These are phyloP conservation scores for Cercospora canescens DNA, from an alignment of 2,329 filamentous ascomycete species.

Conservation along the genomic window DNA sequence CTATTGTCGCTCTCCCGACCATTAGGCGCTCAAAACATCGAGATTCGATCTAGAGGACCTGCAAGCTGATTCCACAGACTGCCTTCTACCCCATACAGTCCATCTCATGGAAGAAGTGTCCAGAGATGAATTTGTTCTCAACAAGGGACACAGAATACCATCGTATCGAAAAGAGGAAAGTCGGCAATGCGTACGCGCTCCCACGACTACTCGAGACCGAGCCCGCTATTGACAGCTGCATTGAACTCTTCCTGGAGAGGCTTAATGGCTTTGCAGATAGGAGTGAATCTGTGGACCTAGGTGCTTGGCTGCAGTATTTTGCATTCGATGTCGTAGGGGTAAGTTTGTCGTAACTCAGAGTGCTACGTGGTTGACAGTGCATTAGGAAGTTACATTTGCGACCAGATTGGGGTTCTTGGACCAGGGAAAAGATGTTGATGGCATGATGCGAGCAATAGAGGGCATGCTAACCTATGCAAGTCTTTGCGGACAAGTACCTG, in stretches of 20 bases:
- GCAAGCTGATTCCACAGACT: not conserved
- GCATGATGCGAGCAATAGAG: not conserved
- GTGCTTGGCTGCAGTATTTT: not conserved
- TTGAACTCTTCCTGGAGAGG: not conserved
- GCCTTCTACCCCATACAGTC: slow-evolving; percentile 35
- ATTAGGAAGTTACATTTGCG: slow-evolving; percentile 11
- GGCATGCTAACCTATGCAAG: not conserved
- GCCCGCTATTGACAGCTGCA: not conserved
- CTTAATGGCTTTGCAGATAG: not conserved
- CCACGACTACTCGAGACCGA: slow-evolving; percentile 8
- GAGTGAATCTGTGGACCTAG: not conserved
- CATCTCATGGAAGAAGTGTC: slow-evolving; percentile 24
- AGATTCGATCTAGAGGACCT: not conserved
- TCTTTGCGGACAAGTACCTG: not conserved
- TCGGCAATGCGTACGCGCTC: slow-evolving; percentile 18
- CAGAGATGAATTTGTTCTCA: slow-evolving; percentile 35
- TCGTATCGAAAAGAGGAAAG: slow-evolving; percentile 36
- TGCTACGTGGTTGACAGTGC: not conserved
- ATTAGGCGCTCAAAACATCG: no score
- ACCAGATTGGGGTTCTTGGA: slow-evolving; percentile 18
- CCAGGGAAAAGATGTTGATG: slow-evolving; percentile 4
- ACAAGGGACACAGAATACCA: slow-evolving; percentile 43
- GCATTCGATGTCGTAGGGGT: not conserved
- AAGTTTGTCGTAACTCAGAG: not conserved
- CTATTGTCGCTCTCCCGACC: no score